Base-by-base conservation (phyloP, 768 basidiomycete genomes). In the Russula compacta region DNA sequence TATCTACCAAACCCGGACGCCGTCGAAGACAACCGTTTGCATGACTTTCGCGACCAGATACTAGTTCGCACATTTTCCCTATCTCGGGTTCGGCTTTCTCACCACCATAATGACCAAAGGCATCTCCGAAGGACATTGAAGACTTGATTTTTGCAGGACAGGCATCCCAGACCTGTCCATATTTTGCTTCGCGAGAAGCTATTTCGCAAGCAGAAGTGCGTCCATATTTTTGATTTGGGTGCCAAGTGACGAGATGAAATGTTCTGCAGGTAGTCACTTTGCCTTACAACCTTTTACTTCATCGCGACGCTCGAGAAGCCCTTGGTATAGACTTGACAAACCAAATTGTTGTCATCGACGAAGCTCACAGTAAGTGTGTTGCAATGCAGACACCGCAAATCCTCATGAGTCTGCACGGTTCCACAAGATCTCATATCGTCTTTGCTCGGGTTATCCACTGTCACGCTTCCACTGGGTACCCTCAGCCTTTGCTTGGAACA, bases 61-160 rank as follows among this genome's bases (percentile, higher is more conserved):
- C 74, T 97, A 68, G 94, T 88, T 68, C 56, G 78, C 72, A 21
- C 58, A 29, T 29, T 40, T 40, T n/a, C 55, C n/a, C 33, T 5
- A 11, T 36, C 39, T 54, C 24, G n/a, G 33, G 10, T 57, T 48
- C 35, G 9, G 6, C 14, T 54, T 21, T 52, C 59, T 33, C 52
- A 55, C 42, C 29, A 43, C 42, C 10, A 48, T 56, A 29, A 53
- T 7, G 19, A 19, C 59, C 15, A 21, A 53, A 95, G 94, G 90
- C 94, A 0, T 79, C 81, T 2, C 90, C 94, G 0, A 92, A 91
- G 70, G 95, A 97, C 65, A 97, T 99, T 5, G 95, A 98, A 71
- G 95, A 98, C 66, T 81, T 98, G 15, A 89, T 90, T 7, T 71
- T 71, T 8, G 74, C 84, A 1, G 97, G 97, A 2, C 79, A 82